phyloP scores from a whole-genome alignment of 2,329 filamentous ascomycete species.

The Xylaria digitata region DNA sequence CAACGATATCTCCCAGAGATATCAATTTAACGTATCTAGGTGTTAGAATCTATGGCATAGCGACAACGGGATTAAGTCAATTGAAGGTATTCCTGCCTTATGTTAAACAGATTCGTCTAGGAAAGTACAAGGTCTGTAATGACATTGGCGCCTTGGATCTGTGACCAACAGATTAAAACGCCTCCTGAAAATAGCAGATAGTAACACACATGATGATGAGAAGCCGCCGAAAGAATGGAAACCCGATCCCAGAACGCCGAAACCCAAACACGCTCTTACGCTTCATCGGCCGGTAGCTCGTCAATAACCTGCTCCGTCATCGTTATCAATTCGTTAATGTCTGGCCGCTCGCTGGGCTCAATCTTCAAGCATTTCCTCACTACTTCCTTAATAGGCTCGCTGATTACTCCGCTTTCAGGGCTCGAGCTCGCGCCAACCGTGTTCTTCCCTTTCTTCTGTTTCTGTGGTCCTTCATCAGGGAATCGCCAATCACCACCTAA shows the following conservation, averaged over 20 bases:
- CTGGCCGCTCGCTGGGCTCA: conserved; percentile 85
- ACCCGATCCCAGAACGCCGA: conserved; percentile 29
- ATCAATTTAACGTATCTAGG: neutral
- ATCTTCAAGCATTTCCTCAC: conserved; percentile 88
- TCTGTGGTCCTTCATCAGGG: conserved; percentile 81
- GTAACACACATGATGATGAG: conserved; percentile 21
- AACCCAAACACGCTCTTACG: conserved; percentile 32
- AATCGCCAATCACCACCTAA: conserved; percentile 96
- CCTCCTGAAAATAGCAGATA: conserved; percentile 11
- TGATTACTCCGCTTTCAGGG: conserved; percentile 69
- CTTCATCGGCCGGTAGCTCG: conserved; percentile 48
- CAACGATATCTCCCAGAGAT: neutral
- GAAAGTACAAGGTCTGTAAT: conserved; percentile 33
- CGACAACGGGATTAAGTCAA: neutral
- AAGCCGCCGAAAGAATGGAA: conserved; percentile 5
- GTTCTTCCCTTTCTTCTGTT: conserved; percentile 59
- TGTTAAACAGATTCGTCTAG: conserved; percentile 14
- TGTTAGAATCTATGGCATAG: conserved; percentile 4
- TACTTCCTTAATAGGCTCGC: conserved; percentile 85
- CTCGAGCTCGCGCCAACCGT: conserved; percentile 49
- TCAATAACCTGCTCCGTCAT: conserved; percentile 51
- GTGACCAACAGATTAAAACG: conserved; percentile 31
- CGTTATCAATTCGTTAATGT: conserved; percentile 52
- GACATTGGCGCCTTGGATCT: conserved; percentile 28
- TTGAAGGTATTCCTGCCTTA: conserved; percentile 19